Evolutionary conservation across 768 basidiomycete genomes (phyloP), one percentile per base, ranked within the genome.

Genomic region (Coprinopsis sp.): DNA sequence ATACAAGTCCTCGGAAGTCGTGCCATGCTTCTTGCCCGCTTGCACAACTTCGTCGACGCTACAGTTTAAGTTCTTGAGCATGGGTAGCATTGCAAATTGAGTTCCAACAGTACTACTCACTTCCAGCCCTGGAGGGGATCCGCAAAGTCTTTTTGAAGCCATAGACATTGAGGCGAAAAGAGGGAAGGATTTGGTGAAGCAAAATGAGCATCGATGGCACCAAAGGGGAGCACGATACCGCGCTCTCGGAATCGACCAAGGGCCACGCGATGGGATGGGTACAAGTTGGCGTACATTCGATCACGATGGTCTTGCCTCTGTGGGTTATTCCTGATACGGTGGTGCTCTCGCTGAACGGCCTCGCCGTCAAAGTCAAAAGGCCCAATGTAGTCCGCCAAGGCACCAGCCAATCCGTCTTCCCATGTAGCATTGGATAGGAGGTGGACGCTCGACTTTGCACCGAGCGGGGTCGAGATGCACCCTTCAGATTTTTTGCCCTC

Each of bases 181-280:
- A 74, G 60, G 12, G 63, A 65, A 1, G 53, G 42, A 36, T 74
- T 75, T 1, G 69, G 62, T 0, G 44, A 43, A 37, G 65, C 66
- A 50, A 64, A 71, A 49, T 71, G 61, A 2, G 61, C 63, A 21
- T 61, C 62, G 6, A 54, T 30, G 10, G 68, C 69, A 5, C 70
- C 72, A 37, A 72, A 71, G 13, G 73, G 74, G 18, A 72, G 58
- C 7, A 75, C 27, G 13, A 73, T 42, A 11, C 72, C 73, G 25
- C 58, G 64, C 30, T 59, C 49, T 13, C 65, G 63, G 44, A 59
- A 71, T 18, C 62, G 54, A 19, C 62, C 43, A 43, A 64, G 60
- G 16, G 72, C 66, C 16, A 71, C 55, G 19, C 73, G 68, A 51
- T 74, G 73, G 0, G 68, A 68, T 18, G 68, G 64, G 25, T 53